Conservation (phyloP, 768 basidiomycete genomes). For the Podaxis sp. region DNA sequence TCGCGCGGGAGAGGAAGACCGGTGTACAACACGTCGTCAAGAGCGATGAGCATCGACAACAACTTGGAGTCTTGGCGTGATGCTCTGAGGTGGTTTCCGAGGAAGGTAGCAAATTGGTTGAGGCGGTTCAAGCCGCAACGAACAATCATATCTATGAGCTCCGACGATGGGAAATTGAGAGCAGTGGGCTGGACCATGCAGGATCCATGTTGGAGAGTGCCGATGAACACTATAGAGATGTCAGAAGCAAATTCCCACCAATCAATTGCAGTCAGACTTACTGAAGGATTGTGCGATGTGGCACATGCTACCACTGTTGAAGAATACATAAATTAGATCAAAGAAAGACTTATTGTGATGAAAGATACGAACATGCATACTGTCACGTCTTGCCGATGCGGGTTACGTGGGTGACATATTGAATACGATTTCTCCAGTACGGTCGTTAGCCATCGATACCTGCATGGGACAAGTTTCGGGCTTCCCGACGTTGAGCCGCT, state of each 20-base stretch:
- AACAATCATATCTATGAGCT: slow-evolving; percentile 70
- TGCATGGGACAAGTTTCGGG: slow-evolving; percentile 77
- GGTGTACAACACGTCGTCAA: slow-evolving; percentile 66
- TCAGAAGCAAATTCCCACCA: slow-evolving; percentile 23
- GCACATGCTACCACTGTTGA: slow-evolving; percentile 76
- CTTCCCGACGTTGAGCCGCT: slow-evolving; percentile 83
- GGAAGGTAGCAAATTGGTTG: slow-evolving; percentile 73
- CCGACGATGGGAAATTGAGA: slow-evolving; percentile 63
- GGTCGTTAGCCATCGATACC: slow-evolving; percentile 63
- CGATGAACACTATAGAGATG: slow-evolving; percentile 59
- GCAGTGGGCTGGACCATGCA: slow-evolving; percentile 72
- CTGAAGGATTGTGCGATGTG: slow-evolving; percentile 79
- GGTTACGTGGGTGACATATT: slow-evolving; percentile 47
- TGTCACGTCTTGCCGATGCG: slow-evolving; percentile 63
- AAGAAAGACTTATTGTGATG: slow-evolving; percentile 17
- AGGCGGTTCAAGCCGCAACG: slow-evolving; percentile 70
- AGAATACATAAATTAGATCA: slow-evolving; percentile 33
- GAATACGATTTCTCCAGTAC: slow-evolving; percentile 60
- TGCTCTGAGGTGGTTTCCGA: slow-evolving; percentile 60
- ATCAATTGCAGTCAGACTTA: slow-evolving; percentile 39
- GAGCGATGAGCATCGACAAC: slow-evolving; percentile 49
- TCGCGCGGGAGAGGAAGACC: slow-evolving; percentile 66
- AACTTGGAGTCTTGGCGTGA: slow-evolving; percentile 62
- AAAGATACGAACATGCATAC: slow-evolving; percentile 64
- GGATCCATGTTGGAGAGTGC: slow-evolving; percentile 68